Base-by-base conservation (phyloP, 2,329 filamentous ascomycete genomes). In the Microsporum ferrugineum region DNA sequence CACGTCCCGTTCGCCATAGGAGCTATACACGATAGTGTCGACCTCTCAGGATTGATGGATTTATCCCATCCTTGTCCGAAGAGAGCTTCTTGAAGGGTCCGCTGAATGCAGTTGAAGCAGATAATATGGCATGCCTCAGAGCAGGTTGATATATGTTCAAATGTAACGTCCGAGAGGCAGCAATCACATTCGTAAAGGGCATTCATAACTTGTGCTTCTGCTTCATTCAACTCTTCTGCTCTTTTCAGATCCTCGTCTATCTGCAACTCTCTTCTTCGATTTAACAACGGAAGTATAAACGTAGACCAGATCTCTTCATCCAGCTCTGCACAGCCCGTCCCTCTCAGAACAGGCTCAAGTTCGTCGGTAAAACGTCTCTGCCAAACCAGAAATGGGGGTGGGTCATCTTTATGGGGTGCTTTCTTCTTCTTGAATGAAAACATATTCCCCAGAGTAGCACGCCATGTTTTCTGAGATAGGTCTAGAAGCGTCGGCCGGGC, bases 41-140 rank as follows among this genome's bases (percentile, higher is more conserved):
- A 88, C 41, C 80, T 83, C 62, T 85, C 80, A 33, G 83, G 74
- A 69, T 94, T 82, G 67, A 96, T 87, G 68, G 84, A 94, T 62
- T 88, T 85, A 57, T 84, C 83, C 89, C 92, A 96, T 59, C 89
- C 89, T 72, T 97, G 94, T 0, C 94, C 94, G 71, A 95, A 97
- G 0, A 97, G 78, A 1, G 91, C 91, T 71, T 97, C 92, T 57
- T 87, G 88, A 62, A 92, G 82, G 8, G 91, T 87, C 65, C 88
- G 84, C 65, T 87, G 86, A 58, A 97, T 86, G 73, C 94, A 97
- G 53, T 83, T 83, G 73, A 91, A 74, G 64, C 78, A 80, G 39
- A 79, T 77, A n/a, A 77, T 66, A 67, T 80, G 78, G 29, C 66
- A 68, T 56, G 70, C 68, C 8, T 69, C 68, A 12, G 76, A 77